Percentiles rank a stretch among this genome's conserved stretches.
Conservation (phyloP, 345 rosid species). For the Excoecaria cochinchinensis region DNA sequence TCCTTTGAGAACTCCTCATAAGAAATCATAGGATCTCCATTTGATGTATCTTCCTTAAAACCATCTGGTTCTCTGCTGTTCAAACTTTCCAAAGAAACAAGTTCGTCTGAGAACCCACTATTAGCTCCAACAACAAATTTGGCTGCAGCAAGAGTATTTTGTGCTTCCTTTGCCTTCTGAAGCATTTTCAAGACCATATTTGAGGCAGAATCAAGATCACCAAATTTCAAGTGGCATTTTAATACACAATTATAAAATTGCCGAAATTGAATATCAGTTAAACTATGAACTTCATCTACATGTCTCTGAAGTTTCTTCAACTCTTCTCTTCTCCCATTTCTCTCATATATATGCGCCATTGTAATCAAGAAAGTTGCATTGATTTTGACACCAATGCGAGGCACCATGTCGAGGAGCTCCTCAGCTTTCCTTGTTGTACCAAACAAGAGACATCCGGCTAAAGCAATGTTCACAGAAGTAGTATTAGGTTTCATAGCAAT, state of each 20-base stretch:
- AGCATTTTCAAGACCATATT: conserved; percentile 89
- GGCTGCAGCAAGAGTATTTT: conserved; percentile 70
- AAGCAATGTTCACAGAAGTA: conserved; percentile 61
- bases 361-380: conserved; percentile 58
- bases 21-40: conserved; percentile 29
- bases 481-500: conserved; percentile 89
- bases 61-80: conserved; percentile 22
- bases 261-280: conserved; percentile 64
- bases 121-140: conserved; percentile 29
- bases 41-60: conserved; percentile 10
- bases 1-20: conserved; percentile 62
- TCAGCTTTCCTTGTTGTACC: conserved; percentile 89
- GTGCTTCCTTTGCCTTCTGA: conserved; percentile 67
- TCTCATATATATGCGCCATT: conserved; percentile 81
- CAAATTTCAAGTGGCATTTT: conserved; percentile 74
- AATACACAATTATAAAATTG: conserved; percentile 80
- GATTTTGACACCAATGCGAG: conserved; percentile 56
- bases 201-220: conserved; percentile 79
- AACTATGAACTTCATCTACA: conserved; percentile 68
- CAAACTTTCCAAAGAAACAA: conserved; percentile 26
- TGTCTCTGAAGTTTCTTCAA: conserved; percentile 79
- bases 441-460: conserved; percentile 77
- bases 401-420: conserved; percentile 79
- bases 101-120: conserved; percentile 22
- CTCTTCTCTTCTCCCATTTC: conserved; percentile 84